Base-by-base conservation (phyloP, 257 asterid species). In the Lantana camara region DNA sequence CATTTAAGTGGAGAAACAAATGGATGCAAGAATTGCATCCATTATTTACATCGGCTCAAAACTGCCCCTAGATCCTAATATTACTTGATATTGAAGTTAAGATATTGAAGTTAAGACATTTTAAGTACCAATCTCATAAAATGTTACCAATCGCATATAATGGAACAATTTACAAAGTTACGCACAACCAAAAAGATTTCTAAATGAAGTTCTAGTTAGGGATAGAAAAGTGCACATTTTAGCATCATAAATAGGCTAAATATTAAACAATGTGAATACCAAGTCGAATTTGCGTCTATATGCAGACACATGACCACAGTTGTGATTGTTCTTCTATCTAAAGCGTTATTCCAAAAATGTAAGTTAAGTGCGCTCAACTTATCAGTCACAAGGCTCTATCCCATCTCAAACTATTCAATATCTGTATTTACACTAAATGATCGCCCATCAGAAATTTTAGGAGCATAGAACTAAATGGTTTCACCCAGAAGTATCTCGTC, bases 161-260 rank as follows among this genome's bases (percentile, higher is more conserved):
- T 27, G 56, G 24, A 55, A 34, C 42, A 60, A n/a, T 23, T 44
- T 42, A 44, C n/a, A 23, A 42, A 60, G 42, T 42, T 9, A 27
- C 19, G 17, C 38, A 60, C 38, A 60, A n/a, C 53, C 16, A 2
- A 9, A 12, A 41, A 22, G 52, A 21, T n/a, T 14, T 19, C 22
- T 42, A 23, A 24, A 48, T 14, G 7, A 60, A n/a, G 34, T 45
- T 8, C 29, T 11, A 45, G 10, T 16, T 45, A 45, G 5, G 16
- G 45, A 61, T 27, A 5, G 30, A 45, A 24, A 20, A 9, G 29
- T 14, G 17, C 27, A 20, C 17, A 30, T 54, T n/a, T 32, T 42
- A 47, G 60, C 45, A 48, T 49, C 14, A 5, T 24, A 67, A 7
- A 38, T 2, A 49, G 38, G 38, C 22, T 4, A 35, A 2, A 4